These are phyloP conservation scores for Ceratobasidium sp. DNA, from an alignment of 1,284 basidiomycete genomes.

Conservation along the genomic window DNA sequence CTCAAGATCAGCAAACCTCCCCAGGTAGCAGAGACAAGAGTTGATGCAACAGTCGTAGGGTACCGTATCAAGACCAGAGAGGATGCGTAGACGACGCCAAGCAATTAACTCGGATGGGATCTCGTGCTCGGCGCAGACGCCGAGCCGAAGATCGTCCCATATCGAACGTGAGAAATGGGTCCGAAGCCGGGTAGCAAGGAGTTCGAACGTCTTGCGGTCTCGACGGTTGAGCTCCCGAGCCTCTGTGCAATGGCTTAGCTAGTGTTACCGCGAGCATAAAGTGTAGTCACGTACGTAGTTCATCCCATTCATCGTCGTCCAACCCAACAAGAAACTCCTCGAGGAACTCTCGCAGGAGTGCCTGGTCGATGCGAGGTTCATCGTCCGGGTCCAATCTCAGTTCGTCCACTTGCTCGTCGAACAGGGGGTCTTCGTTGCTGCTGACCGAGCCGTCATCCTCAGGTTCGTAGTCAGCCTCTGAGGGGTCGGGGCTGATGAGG, in stretches of 20 bases:
- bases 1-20: slow-evolving; percentile 10
- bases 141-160: slow-evolving; percentile 11
- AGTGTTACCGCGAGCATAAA: neutral
- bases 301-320: slow-evolving; percentile 14
- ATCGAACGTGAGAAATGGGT: slow-evolving; percentile 2
- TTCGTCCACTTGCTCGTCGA: neutral
- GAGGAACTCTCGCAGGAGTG: neutral
- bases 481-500: neutral
- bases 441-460: neutral
- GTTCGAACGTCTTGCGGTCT: slow-evolving; percentile 1
- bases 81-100: slow-evolving; percentile 20
- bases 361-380: neutral
- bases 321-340: neutral
- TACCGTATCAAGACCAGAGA: neutral
- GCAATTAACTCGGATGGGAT: slow-evolving; percentile 11
- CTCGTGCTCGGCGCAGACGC: neutral
- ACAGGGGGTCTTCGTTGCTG: neutral
- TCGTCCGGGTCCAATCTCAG: neutral
- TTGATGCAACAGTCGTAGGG: slow-evolving; percentile 43
- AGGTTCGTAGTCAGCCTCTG: neutral
- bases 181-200: slow-evolving; percentile 12
- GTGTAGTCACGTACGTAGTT: neutral
- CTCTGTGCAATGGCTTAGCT: neutral
- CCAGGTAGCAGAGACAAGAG: slow-evolving; percentile 41
- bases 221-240: neutral